Evolutionary conservation across 805 yeast species (phyloP), one percentile per base, ranked within the genome.

Genomic region (Kurtzmaniella fragi): DNA sequence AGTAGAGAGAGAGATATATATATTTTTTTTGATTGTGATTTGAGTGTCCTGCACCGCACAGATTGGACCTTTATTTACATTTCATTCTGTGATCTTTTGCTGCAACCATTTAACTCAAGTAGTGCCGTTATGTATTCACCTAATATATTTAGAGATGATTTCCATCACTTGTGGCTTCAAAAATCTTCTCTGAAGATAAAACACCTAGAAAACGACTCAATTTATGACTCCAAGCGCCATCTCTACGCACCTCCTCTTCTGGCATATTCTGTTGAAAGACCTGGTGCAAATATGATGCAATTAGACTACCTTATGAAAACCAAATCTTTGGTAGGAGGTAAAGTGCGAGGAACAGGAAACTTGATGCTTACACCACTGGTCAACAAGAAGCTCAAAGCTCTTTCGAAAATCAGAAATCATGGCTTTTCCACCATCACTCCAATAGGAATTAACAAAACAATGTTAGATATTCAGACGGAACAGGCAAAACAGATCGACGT

Each of bases 181-280:
- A n/a, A 33, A 38, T 17, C 47, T 41, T 33, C 41, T 34, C 16
- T 16, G 23, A 15, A 15, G 8, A 20, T 20, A 8, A 20, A 20
- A 20, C 5, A 20, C 23, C 39, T 31, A 16, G 15, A 32, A 10
- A n/a, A 14, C 12, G 16, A 29, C 10, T 15, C 14, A 37, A 23
- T 37, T 14, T 20, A 28, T 20, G 37, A 44, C 15, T 42, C 46
- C 20, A 42, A 46, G 31, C 34, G 44, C 26, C 47, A 50, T 28
- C 49, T 55, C n/a, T 64, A 56, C 43, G 77, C 77, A 1, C 82
- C 81, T 2, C 79, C 82, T 7, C 53, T 78, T 16, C 68, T 75
- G 14, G 76, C 80, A 2, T 78, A 77, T 47, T 67, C 78, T 0
- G 67, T 80, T 3, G 75, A 71, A 15, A 57, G 62, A 40, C 58